Evolutionary conservation across 164 flowering plant genomes (phyloP).

Genomic region (Annona cherimola): DNA sequence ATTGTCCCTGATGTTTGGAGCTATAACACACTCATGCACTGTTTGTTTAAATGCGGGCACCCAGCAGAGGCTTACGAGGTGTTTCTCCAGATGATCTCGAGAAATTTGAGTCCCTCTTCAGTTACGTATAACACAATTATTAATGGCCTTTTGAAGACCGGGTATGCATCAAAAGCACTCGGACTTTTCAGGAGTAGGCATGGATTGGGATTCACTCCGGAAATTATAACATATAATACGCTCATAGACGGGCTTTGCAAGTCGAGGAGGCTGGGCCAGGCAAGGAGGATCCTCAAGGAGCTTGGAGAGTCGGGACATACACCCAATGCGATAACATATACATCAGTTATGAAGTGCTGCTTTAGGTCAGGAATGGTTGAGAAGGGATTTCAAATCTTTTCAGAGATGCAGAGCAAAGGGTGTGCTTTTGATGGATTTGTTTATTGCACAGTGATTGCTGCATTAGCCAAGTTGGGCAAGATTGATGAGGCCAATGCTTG

Average conservation of each 20-base stretch:
- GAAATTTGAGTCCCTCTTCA: conserved; percentile 25
- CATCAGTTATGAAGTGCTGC: conserved; percentile 67
- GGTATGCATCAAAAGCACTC: conserved; percentile 47
- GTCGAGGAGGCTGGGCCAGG: conserved; percentile 33
- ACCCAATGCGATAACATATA: conserved; percentile 74
- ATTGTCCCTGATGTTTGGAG: conserved; percentile 73
- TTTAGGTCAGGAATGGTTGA: conserved; percentile 40
- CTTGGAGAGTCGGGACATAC: conserved; percentile 37
- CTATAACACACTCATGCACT: conserved; percentile 72
- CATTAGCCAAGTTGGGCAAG: conserved; percentile 50
- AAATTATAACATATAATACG: conserved; percentile 63
- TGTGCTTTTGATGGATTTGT: conserved; percentile 68
- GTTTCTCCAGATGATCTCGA: conserved; percentile 35
- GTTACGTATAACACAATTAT: conserved; percentile 64
- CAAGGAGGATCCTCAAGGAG: conserved; percentile 50
- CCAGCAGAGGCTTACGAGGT: conserved; percentile 60
- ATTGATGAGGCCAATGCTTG: conserved; percentile 45
- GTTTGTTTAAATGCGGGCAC: conserved; percentile 54
- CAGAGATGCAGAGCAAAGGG: conserved; percentile 62
- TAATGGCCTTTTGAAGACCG: conserved; percentile 71
- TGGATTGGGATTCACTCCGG: conserved; percentile 45
- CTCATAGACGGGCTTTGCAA: conserved; percentile 79
- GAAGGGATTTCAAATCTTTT: conserved; percentile 53
- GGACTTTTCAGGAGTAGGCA: conserved; percentile 55
- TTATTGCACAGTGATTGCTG: conserved; percentile 59